Percentiles rank a stretch among this genome's conserved stretches.
phyloP scores from a whole-genome alignment of 1,139 yeast species.

The Sugiyamaella japonica region DNA sequence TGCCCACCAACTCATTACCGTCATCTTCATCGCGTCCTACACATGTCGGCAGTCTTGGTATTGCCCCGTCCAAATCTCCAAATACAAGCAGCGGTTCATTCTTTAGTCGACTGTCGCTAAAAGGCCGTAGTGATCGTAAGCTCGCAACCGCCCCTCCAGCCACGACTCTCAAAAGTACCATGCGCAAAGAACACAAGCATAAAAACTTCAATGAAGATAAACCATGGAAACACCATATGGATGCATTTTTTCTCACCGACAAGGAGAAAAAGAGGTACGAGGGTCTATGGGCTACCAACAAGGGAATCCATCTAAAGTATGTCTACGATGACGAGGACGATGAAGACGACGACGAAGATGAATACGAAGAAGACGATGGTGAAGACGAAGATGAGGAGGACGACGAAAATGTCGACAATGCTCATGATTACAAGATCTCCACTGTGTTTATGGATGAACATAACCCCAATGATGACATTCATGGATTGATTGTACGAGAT shows the following conservation, averaged over 20 bases:
- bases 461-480: conserved; percentile 47
- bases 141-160: neutral
- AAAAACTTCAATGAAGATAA: conserved; percentile 77
- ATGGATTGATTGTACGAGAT: conserved; percentile 68
- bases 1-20: neutral
- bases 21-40: neutral
- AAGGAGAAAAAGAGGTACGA: conserved; percentile 84
- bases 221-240: conserved; percentile 91
- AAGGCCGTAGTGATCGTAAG: conserved; percentile 1
- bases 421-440: conserved; percentile 5
- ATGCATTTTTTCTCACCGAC: conserved; percentile 59
- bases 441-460: conserved; percentile 1
- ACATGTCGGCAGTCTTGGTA: neutral
- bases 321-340: conserved; percentile 44
- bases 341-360: conserved; percentile 48
- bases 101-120: conserved; percentile 6
- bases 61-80: conserved; percentile 7
- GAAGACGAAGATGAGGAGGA: neutral
- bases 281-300: conserved; percentile 90
- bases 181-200: conserved; percentile 60
- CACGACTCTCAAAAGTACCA: conserved; percentile 43
- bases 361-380: neutral
- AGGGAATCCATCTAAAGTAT: conserved; percentile 57
- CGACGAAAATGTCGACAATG: conserved; percentile 5
- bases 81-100: conserved; percentile 1